Evolutionary conservation across 1,139 yeast species (phyloP), one percentile per base, ranked within the genome.

Genomic region (Nakaseomyces nivariensis): DNA sequence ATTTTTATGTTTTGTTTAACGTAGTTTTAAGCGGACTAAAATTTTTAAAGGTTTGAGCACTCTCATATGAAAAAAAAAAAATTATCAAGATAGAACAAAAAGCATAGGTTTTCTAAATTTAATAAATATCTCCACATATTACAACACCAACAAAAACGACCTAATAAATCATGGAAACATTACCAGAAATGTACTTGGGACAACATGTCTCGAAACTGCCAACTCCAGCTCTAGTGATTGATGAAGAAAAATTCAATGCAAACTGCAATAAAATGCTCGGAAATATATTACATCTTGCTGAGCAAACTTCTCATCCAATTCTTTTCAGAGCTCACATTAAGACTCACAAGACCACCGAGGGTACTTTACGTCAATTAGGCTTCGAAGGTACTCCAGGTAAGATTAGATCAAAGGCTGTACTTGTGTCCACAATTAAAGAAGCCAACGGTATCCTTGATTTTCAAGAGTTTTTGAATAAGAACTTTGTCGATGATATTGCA

Each of bases 371-470:
- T 42, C 79, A 76, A 56, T 56, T 78, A 49, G 78, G 77, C 0
- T 64, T 73, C 66, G 60, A 66, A 54, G 48, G 78, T 61, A 62
- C 77, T 69, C 40, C 65, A 60, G 22, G 56, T 42, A 56, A 65
- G 61, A 67, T 4, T 59, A 64, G 63, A 33, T 70, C 77, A 11
- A 72, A 71, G 51, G 69, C 74, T 44, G 73, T 84, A 24, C 79
- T 85, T n/a, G 87, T 84, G 0, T 82, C 90, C 1, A 85, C 94
- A 1, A 60, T 83, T 47, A 71, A 71, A 52, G 95, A 85, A 66
- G 85, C 85, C 0, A 76, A 82, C 76, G 72, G 75, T 5, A 58
- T 82, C 48, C 69, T 76, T 4, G 69, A 75, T 38, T 72, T 76
- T 22, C 67, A 70, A 50, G 59, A 60, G n/a, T 44, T 50, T 33